Evolutionary conservation across 1,284 basidiomycete species (phyloP), one percentile per base, ranked within the genome.

Genomic region (Leccinum pachyderme): DNA sequence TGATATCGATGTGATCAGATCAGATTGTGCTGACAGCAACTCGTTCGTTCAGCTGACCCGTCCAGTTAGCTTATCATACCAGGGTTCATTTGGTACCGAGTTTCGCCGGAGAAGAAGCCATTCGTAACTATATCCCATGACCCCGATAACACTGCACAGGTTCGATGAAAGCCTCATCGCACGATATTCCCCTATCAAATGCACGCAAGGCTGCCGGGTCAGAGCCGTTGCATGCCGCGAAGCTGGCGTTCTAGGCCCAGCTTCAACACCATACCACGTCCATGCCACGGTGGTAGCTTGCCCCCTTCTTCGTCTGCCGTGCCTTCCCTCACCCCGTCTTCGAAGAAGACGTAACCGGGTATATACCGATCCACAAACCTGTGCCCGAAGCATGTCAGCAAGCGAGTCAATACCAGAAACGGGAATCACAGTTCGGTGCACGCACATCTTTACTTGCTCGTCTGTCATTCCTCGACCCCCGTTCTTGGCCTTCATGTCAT

Each of bases 391-490:
- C 49, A 12, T 43, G 33, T 2, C 2, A n/a, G 46, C 60, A 45
- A 59, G 50, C 29, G 43, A 46, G 45, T 32, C 12, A 5, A 43
- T 44, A 47, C 13, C 8, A 28, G 2, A 18, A 60, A 52, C 27
- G 52, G 51, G 24, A 50, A 49, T 41, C 31, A 35, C 49, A 48
- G 47, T 53, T 53, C 41, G 37, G 27, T 37, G 28, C 25, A 75
- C 82, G 62, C 73, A 95, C 81, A 70, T 72, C 67, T 82, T 83
- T 28, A 96, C 91, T 65, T 80, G 81, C 61, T 81, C 83, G 63
- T 95, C 92, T 0, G 84, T 79, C 94, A 97, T 95, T 4, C 93
- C 93, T 46, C 76, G 76, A 5, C 92, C 93, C 45, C 91, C 92
- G 59, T 93, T 95, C 39, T 68, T 68, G 0, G 80, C 76, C 69